Evolutionary conservation across 2,329 filamentous ascomycete genomes (phyloP).

Genomic region (Chalaropsis ovoidea): DNA sequence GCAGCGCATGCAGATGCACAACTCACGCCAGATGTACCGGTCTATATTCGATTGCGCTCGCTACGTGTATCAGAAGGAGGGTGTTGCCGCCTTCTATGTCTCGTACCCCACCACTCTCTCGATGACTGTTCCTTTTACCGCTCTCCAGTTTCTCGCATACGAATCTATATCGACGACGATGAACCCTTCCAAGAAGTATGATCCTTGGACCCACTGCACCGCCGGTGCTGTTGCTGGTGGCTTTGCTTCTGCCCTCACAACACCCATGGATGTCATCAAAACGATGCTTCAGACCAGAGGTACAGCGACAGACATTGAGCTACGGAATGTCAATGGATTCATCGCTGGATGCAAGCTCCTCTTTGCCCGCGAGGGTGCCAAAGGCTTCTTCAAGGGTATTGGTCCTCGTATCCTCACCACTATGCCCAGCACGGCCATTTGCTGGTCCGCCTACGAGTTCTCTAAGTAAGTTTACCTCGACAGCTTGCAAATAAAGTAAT

Average conservation of each 20-base stretch:
- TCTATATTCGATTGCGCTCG: conserved; percentile 78
- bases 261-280: conserved; percentile 96
- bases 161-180: conserved; percentile 90
- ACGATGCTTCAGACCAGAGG: conserved; percentile 92
- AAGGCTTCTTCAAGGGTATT: conserved; percentile 87
- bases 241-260: conserved; percentile 85
- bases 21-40: conserved; percentile 77
- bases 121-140: conserved; percentile 98
- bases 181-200: conserved; percentile 78
- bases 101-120: conserved; percentile 96
- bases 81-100: conserved; percentile 87
- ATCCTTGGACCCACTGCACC: conserved; percentile 85
- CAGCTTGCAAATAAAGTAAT: neutral
- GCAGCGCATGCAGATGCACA: conserved; percentile 97
- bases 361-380: conserved; percentile 69
- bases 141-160: conserved; percentile 94
- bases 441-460: conserved; percentile 73
- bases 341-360: conserved; percentile 69
- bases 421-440: conserved; percentile 99
- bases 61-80: conserved; percentile 79
- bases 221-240: conserved; percentile 89
- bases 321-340: conserved; percentile 76
- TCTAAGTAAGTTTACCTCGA: conserved; percentile 47
- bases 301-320: conserved; percentile 66
- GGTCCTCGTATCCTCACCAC: conserved; percentile 86